These are phyloP conservation scores for Alternaria atra DNA, from an alignment of 2,329 filamentous ascomycete species.

Conservation along the genomic window DNA sequence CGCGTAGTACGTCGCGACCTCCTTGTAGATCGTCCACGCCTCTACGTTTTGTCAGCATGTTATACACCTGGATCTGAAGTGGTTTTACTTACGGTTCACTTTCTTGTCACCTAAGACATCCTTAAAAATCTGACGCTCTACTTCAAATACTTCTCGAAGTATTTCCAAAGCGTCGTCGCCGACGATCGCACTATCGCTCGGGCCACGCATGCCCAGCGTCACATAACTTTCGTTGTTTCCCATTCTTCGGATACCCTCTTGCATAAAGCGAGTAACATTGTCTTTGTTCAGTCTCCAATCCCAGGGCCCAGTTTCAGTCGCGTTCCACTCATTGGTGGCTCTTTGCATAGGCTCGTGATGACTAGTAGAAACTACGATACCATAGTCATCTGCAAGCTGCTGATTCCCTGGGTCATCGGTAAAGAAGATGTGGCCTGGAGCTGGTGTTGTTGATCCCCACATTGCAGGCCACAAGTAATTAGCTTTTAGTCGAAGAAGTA, in stretches of 20 bases:
- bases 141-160: slow-evolving; percentile 25
- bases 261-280: slow-evolving; percentile 37
- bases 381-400: slow-evolving; percentile 72
- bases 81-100: slow-evolving; percentile 17
- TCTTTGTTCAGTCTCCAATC: slow-evolving; percentile 40
- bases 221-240: slow-evolving; percentile 71
- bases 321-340: slow-evolving; percentile 54
- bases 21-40: slow-evolving; percentile 36
- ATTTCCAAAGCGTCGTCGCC: slow-evolving; percentile 29
- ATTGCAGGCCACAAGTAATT: slow-evolving; percentile 78
- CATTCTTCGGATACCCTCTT: slow-evolving; percentile 49
- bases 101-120: slow-evolving; percentile 20
- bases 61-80: slow-evolving; percentile 30
- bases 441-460: slow-evolving; percentile 56
- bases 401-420: slow-evolving; percentile 73
- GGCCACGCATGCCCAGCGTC: slow-evolving; percentile 73
- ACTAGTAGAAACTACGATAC: slow-evolving; percentile 74
- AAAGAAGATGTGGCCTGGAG: slow-evolving; percentile 67
- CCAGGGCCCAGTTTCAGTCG: slow-evolving; percentile 32
- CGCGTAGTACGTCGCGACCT: slow-evolving; percentile 73
- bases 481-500: slow-evolving; percentile 72
- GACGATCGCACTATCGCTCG: slow-evolving; percentile 65
- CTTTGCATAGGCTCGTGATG: slow-evolving; percentile 75
- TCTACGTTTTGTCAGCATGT: slow-evolving; percentile 64
- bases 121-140: slow-evolving; percentile 20